Evolutionary conservation across 495 filamentous ascomycete species (phyloP), one percentile per base, ranked within the genome.

Genomic region (Peziza echinospora): DNA sequence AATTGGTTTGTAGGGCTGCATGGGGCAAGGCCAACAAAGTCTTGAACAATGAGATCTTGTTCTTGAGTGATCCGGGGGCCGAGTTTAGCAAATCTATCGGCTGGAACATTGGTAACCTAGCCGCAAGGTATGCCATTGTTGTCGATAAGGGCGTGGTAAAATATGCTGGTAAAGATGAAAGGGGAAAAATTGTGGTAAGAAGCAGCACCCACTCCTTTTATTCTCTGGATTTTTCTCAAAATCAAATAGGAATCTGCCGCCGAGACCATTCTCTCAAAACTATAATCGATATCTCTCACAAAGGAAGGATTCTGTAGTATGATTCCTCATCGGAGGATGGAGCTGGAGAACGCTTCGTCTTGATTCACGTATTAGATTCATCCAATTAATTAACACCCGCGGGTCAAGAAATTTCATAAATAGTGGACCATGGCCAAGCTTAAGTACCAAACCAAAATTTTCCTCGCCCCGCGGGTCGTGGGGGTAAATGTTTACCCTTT

Each of bases 11-110:
- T 22, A 43, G 41, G 41, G 76, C 74, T 58, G 87, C 87, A 45
- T 96, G 87, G 87, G 80, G 77, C 61, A 93, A 93, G 73, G 87
- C 85, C 53, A 92, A 93, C 67, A 71, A 70, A 26, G 71, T 91
- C 56, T 80, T 75, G 60, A 73, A 73, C 42, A 77, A 91, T 46
- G 73, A 77, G 51, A 83, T 91, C 56, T 72, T 89, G 51, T 93
- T 96, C 74, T 73, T 89, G 56, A 77, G 75, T 50, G 87, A 96
- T 63, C 65, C 72, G 55, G 77, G 75, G 47, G 71, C 73, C 51
- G 69, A 68, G 50, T 93, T 93, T 71, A 80, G 78, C 65, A 76
- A 78, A 68, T 69, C 67, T 56, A 71, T 87, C 51, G 85, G 82
- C 62, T 96, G 86, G 85, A 74, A 75, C 34, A 69, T 72, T 21